Evolutionary conservation across 2,329 filamentous ascomycete genomes (phyloP), one percentile per base, ranked within the genome.

Genomic region (Exophiala sideris): DNA sequence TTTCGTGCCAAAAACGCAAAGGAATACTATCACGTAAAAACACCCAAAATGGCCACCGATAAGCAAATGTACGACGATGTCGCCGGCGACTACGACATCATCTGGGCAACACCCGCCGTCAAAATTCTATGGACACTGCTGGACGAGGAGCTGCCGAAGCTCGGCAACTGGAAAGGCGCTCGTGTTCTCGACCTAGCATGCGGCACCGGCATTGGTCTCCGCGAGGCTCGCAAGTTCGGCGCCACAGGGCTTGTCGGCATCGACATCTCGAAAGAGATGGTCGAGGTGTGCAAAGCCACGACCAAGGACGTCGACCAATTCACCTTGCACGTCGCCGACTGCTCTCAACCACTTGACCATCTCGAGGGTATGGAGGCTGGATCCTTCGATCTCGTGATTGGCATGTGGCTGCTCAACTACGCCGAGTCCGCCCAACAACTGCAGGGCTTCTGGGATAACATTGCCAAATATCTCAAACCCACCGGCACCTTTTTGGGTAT

Each of bases 401-500:
- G 59, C 4, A 64, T 62, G 7, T 72, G 68, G 67, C 53, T 72
- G 24, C 64, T 73, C 33, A 73, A 73, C 59, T 73, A 72, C 40
- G 67, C 69, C 1, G 35, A 58, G 18, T 63, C 54, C 44, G 52
- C 58, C 4, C 54, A 54, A 9, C 65, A 64, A n/a, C 50, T 72
- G 45, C 58, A 67, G 3, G 58, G 48, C 11, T 71, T 71, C 65
- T 73, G 66, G 50, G 55, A 59, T 18, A 72, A 67, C 32, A 62
- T 72, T 18, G 55, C 65, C 2, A 49, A 65, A 24, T 71, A 71
- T 56, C 66, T 73, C 18, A 67, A 64, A 48, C 63, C 64, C 0
- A 68, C 67, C 5, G 69, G 68, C 5, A 59, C 56, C 12, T 71
- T 70, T 50, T 59, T 71, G 21, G 65, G 63, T 10, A 45, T 71